These are phyloP conservation scores for Mrakia blollopis DNA, from an alignment of 768 basidiomycete genomes.

Conservation along the genomic window DNA sequence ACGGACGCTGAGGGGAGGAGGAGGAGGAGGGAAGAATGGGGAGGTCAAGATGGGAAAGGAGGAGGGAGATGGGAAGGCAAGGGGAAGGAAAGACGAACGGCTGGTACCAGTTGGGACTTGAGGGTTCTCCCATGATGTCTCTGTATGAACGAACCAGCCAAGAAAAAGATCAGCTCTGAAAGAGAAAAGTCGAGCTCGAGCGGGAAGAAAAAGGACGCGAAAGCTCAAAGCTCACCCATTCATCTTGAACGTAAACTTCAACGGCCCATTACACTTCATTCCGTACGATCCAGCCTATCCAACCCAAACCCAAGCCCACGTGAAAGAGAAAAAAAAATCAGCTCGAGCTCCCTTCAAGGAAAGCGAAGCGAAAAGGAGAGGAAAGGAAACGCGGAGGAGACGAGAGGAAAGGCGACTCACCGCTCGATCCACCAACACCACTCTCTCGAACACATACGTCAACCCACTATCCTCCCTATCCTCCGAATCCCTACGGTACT, in stretches of 20 bases:
- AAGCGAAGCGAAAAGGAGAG: background rate
- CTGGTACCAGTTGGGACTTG: background rate
- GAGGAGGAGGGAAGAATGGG: background rate
- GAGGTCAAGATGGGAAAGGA: background rate
- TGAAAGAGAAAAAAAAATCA: too few relatives aligned
- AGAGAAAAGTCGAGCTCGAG: background rate
- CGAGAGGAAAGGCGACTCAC: background rate
- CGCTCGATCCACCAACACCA: background rate
- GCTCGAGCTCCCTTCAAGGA: background rate
- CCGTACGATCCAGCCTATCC: background rate
- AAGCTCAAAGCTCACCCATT: background rate
- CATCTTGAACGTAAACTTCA: slow-evolving; percentile 4
- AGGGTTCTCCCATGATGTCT: background rate
- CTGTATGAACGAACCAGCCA: background rate
- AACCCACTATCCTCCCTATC: background rate
- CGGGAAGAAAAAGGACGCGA: too few relatives aligned
- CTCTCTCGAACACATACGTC: background rate
- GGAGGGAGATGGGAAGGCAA: background rate
- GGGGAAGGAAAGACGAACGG: background rate
- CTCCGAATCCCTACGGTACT: background rate
- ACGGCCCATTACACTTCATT: background rate
- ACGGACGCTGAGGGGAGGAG: background rate
- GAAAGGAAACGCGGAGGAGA: background rate
- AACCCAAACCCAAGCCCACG: background rate
- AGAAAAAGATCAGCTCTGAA: background rate